These are phyloP conservation scores for Cystobasidium pallidum DNA, from an alignment of 1,284 basidiomycete genomes.

Conservation along the genomic window DNA sequence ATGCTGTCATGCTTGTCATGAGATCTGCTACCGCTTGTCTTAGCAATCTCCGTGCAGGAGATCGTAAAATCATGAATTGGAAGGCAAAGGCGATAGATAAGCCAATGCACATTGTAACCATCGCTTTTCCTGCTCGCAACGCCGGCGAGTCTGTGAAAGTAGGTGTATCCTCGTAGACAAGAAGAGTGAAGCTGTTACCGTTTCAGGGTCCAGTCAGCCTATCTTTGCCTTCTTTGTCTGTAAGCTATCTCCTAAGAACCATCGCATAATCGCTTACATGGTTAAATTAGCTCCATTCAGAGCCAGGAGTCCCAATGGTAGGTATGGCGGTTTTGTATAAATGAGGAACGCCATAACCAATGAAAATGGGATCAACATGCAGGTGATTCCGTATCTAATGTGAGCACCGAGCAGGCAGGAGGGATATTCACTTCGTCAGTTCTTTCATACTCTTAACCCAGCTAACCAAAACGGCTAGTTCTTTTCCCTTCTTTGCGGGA, in stretches of 20 bases:
- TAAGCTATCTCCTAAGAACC: too few species aligned
- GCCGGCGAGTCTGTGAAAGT: constrained; percentile 53
- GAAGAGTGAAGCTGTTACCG: constrained; percentile 49
- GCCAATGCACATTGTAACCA: constrained; percentile 54
- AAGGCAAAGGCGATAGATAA: constrained; percentile 52
- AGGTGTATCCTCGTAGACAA: constrained; percentile 52
- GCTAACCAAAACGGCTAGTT: too few species aligned
- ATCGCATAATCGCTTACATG: too few species aligned
- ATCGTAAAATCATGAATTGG: constrained; percentile 55
- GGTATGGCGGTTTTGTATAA: constrained; percentile 53
- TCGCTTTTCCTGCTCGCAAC: constrained; percentile 51
- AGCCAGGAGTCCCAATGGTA: constrained; percentile 52
- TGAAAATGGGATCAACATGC: constrained; percentile 51
- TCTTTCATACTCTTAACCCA: neutral
- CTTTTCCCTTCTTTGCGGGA: too few species aligned
- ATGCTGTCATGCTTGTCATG: constrained; percentile 52
- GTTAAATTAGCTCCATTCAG: constrained; percentile 55
- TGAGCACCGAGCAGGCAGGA: too few species aligned
- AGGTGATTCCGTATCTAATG: constrained; percentile 52
- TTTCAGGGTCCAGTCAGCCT: neutral
- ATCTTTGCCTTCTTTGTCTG: too few species aligned
- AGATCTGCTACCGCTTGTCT: constrained; percentile 54
- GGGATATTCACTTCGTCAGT: too few species aligned
- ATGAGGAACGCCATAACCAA: constrained; percentile 54
- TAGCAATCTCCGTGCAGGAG: constrained; percentile 56